Evolutionary conservation across 768 basidiomycete species (phyloP), one percentile per base, ranked within the genome.

Genomic region (Psilocybe azurescens): DNA sequence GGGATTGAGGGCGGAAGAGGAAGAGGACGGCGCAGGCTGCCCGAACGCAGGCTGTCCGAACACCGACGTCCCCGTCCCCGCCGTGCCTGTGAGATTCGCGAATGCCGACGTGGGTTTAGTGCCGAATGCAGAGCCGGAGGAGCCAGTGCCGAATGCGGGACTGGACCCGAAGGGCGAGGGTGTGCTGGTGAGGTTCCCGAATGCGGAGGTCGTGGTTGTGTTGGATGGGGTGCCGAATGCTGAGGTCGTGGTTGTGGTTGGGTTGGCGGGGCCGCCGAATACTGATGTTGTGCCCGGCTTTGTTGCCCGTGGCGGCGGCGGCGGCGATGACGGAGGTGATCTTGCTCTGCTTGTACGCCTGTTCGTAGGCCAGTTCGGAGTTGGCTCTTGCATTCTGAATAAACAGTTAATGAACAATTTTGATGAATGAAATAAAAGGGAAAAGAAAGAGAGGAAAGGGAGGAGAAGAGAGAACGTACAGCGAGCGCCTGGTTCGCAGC

Each of bases 301-400:
- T 13, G 41, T 39, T 3, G 9, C 38, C 59, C 8, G 70, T 61
- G 60, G 69, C 61, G 16, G 63, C 38, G 60, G 69, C 61, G 16
- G 63, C 38, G 8, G 44, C 61, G 14, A 73, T 57, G 14, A 64
- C 44, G 14, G 69, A 49, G n/a, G 65, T 52, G 29, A 73, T 66
- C 44, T 60, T 60, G 59, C 80, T 83, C 60, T 80, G 77, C 63
- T 81, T 81, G 9, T 74, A 58, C 1, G 89, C 87, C 66, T 84
- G 81, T 13, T 87, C 81, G 58, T 81, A 86, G 0, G 82, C 76
- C 65, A 85, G 80, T 54, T 70, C 67, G 13, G 82, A 56, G 63
- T 89, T 89, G 39, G 70, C 70, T 13, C 80, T 77, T 2, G 82
- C 85, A 59, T 83, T 85, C 77, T 85, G 58, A 16, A 2, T 5